Evolutionary conservation across 805 yeast species (phyloP), one percentile per base, ranked within the genome.

Genomic region (Yarrowia yakushimensis): DNA sequence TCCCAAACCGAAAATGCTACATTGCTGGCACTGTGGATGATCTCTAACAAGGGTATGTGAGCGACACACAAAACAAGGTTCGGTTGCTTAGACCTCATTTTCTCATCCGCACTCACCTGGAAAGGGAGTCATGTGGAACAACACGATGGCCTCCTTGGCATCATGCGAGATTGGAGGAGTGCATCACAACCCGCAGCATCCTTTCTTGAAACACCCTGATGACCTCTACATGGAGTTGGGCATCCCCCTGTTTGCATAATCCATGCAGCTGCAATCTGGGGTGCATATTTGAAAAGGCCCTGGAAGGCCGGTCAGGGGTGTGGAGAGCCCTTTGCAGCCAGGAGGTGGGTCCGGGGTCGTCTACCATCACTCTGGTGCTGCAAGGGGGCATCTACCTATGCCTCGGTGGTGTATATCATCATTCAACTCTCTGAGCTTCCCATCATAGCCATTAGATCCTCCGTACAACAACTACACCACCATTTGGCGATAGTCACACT

Each of bases 1-100:
- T 45, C 52, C 27, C 52, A 45, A 45, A 45, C 52, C 28, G 30
- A 45, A n/a, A 43, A 45, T 45, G 52, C 36, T 30, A 28, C 52
- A 45, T 45, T 45, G 52, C 52, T 45, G 36, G 52, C 52, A 45
- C 36, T 28, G 18, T 5, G 25, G 52, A 28, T 28, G 52, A 45
- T 45, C 52, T 28, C 30, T 30, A 45, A 45, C 52, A 45, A 28
- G 52, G 52, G 52, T 45, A 28, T 45, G 25, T 45, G 36, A 10
- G 36, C 36, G 52, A 36, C 52, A 30, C 52, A 18, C 34, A 13
- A n/a, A n/a, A 17, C 22, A 45, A 45, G 52, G 36, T 45, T 45
- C 20, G 52, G 52, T 45, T 45, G 52, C 52, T 45, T 45, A 22
- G 50, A 11, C 36, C 52, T 28, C 36, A 18, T 13, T 36, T 12